phyloP scores from a whole-genome alignment of 768 basidiomycete species.

The Leccinum uliginosum region DNA sequence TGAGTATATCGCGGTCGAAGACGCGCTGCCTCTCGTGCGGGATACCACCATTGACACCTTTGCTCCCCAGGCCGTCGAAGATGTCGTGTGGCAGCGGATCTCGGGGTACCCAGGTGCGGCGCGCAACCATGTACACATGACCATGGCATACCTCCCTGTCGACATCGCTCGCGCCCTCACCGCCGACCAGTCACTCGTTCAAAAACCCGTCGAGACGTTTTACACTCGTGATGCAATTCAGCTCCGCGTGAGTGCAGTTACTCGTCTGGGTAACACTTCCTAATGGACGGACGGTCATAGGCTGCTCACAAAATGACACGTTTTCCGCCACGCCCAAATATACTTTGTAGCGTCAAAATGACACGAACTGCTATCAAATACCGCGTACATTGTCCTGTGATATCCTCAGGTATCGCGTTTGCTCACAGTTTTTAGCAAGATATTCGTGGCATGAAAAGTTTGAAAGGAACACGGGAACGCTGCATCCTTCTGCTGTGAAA shows the following conservation, averaged over 20 bases:
- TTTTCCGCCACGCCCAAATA: slow-evolving; percentile 70
- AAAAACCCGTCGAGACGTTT: slow-evolving; percentile 87
- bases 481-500: too few species aligned
- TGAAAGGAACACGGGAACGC: too few species aligned
- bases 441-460: too few species aligned
- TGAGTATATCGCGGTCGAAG: slow-evolving; percentile 51
- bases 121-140: slow-evolving; percentile 65
- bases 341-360: slow-evolving; percentile 64
- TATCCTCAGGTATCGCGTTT: too few species aligned
- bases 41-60: slow-evolving; percentile 50
- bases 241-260: slow-evolving; percentile 58
- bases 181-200: slow-evolving; percentile 63
- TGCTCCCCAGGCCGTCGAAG: slow-evolving; percentile 59
- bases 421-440: too few species aligned
- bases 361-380: slow-evolving; percentile 91
- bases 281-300: slow-evolving; percentile 37
- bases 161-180: slow-evolving; percentile 75
- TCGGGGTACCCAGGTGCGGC: slow-evolving; percentile 70
- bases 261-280: background rate
- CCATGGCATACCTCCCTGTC: slow-evolving; percentile 74
- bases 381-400: too few species aligned
- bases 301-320: slow-evolving; percentile 85
- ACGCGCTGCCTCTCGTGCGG: slow-evolving; percentile 62
- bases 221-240: slow-evolving; percentile 93
- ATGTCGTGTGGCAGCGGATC: slow-evolving; percentile 66